Evolutionary conservation across 306 rosid genomes (phyloP).

Genomic region (Castanea sativa): DNA sequence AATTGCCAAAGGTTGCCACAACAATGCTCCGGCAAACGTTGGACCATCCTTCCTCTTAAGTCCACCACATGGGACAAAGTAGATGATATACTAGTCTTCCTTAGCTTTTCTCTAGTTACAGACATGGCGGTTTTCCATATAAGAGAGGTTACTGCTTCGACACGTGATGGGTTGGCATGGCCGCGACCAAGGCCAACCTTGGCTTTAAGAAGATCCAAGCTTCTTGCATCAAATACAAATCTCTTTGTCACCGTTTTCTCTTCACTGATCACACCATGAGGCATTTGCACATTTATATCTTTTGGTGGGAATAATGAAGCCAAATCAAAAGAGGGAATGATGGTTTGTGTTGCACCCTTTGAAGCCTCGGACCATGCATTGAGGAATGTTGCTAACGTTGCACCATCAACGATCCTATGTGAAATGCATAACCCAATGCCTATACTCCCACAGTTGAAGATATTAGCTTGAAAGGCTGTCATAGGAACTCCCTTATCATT

Average conservation of each 20-base stretch:
- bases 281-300: neutral
- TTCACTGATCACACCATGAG: neutral
- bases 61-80: slow-evolving; percentile 13
- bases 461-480: neutral
- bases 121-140: slow-evolving; percentile 9
- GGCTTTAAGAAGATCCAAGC: slow-evolving; percentile 15
- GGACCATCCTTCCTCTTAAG: slow-evolving; percentile 9
- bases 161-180: neutral
- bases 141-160: slow-evolving; percentile 23
- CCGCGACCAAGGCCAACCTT: neutral
- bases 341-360: neutral
- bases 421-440: slow-evolving; percentile 15
- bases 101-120: neutral
- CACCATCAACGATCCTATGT: slow-evolving; percentile 15
- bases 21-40: slow-evolving; percentile 12
- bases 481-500: neutral
- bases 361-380: slow-evolving; percentile 8
- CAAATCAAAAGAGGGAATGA: neutral
- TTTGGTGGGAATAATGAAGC: slow-evolving; percentile 8
- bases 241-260: slow-evolving; percentile 7
- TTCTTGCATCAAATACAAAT: slow-evolving; percentile 2
- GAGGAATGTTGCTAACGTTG: slow-evolving; percentile 10
- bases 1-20: slow-evolving; percentile 12
- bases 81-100: neutral
- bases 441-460: slow-evolving; percentile 10